Conservation (phyloP, 345 rosid species). For the Balakata baccata region DNA sequence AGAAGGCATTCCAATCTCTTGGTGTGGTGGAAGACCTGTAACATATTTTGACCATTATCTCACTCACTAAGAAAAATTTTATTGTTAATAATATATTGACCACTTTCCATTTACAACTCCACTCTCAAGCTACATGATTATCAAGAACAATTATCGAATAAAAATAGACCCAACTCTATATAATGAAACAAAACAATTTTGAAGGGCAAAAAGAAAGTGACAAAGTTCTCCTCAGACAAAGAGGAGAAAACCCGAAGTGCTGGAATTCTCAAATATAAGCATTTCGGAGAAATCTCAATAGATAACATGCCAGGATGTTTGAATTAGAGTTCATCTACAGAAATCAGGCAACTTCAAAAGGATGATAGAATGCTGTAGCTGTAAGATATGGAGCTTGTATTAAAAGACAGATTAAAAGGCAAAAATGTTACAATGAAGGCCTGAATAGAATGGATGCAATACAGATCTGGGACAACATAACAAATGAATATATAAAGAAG, state of each 20-base stretch:
- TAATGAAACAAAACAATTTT: not conserved
- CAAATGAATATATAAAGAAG: not conserved
- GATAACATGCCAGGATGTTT: not conserved
- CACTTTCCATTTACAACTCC: not conserved
- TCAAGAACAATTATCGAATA: not conserved
- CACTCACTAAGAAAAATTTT: not conserved
- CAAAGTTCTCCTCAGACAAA: not conserved
- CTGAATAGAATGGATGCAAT: not conserved
- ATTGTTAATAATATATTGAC: not conserved
- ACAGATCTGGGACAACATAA: not conserved
- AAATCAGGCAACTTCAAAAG: not conserved
- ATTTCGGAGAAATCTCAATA: not conserved
- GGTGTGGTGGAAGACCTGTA: constrained; percentile 91
- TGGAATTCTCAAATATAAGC: not conserved
- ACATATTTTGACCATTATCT: constrained; percentile 9
- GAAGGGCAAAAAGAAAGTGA: not conserved
- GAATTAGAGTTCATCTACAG: not conserved
- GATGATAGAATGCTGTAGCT: not conserved
- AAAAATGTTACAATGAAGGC: not conserved
- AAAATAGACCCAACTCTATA: not conserved
- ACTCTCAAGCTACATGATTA: not conserved
- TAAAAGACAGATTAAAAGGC: not conserved
- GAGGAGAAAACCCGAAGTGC: not conserved
- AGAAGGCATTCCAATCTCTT: constrained; percentile 99
- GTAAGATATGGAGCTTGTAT: not conserved